Percentiles rank a stretch among this genome's conserved stretches.
These are phyloP conservation scores for Carnegiea gigantea DNA, from an alignment of 179 eudicot species.

Conservation along the genomic window DNA sequence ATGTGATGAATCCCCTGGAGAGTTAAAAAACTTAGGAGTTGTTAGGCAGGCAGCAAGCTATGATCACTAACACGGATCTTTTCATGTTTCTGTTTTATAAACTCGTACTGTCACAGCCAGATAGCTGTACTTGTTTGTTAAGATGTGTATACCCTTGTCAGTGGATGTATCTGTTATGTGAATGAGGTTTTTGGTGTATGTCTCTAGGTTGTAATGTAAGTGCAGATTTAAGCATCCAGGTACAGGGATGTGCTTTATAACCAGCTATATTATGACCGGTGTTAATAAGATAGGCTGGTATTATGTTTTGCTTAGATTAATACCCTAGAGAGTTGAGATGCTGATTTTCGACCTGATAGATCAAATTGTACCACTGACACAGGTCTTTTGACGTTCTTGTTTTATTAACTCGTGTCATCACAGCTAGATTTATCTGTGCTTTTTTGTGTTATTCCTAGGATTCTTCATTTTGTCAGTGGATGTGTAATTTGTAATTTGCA, in stretches of 20 bases:
- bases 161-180: background rate
- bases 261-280: background rate
- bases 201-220: background rate
- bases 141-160: background rate
- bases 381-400: too few relatives aligned
- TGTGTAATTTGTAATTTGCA: too few relatives aligned
- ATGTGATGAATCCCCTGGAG: conserved; percentile 54
- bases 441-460: too few relatives aligned
- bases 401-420: too few relatives aligned
- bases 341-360: too few relatives aligned
- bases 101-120: background rate
- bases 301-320: too few relatives aligned
- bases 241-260: background rate
- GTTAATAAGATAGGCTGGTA: background rate
- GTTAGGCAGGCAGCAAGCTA: background rate
- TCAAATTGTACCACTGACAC: too few relatives aligned
- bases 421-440: too few relatives aligned
- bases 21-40: background rate
- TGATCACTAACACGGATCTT: background rate
- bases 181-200: background rate
- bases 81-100: background rate
- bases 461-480: too few relatives aligned
- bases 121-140: background rate
- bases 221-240: background rate
- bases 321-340: too few relatives aligned